Evolutionary conservation across 345 rosid genomes (phyloP).

Genomic region (Euclidium syriacum): DNA sequence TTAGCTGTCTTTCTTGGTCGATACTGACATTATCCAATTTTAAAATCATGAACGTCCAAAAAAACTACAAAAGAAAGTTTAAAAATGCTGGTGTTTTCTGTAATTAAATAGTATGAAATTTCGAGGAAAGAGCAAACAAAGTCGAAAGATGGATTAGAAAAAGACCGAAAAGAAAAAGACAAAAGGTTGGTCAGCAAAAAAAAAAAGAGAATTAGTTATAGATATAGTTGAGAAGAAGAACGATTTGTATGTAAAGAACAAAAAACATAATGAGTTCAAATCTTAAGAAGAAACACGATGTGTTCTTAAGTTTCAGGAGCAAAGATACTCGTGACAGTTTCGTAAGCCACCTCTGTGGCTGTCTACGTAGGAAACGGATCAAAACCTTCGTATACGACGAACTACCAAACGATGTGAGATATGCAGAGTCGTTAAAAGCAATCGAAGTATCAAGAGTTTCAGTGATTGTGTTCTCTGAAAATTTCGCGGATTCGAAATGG

Average conservation of each 20-base stretch:
- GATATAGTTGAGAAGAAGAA: neutral
- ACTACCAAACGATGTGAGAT: conserved; percentile 10
- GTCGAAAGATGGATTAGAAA: no score
- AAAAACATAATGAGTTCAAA: neutral
- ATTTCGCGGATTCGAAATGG: conserved; percentile 26
- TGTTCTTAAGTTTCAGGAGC: conserved; percentile 29
- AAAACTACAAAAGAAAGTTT: no score
- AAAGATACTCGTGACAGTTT: conserved; percentile 30
- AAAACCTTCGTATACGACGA: conserved; percentile 18
- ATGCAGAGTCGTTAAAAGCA: conserved; percentile 10
- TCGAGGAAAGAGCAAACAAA: no score
- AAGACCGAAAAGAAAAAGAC: no score
- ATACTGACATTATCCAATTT: no score
- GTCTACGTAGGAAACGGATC: conserved; percentile 25
- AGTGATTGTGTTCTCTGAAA: conserved; percentile 20
- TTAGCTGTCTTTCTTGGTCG: no score
- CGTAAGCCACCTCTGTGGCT: conserved; percentile 25
- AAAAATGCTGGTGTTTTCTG: no score
- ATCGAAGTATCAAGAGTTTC: conserved; percentile 14
- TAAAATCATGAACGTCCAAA: no score
- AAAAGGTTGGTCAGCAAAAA: no score
- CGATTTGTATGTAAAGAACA: neutral
- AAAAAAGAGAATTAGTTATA: no score
- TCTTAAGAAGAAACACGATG: conserved; percentile 21
- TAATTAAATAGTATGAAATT: no score